These are phyloP conservation scores for Lentinula sp. DNA, from an alignment of 768 basidiomycete genomes.

Conservation along the genomic window DNA sequence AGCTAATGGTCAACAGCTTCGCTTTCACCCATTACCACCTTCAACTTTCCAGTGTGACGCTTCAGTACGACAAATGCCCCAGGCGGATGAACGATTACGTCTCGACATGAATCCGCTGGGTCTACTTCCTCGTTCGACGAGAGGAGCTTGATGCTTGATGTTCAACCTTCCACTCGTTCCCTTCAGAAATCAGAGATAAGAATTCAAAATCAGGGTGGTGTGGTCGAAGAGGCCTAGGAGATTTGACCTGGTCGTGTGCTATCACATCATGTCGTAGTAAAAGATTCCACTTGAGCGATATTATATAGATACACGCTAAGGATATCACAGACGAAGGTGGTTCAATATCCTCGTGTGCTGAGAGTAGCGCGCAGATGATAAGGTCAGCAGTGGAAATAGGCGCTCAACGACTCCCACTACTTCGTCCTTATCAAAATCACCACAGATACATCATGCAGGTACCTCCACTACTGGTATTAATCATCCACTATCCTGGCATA, in stretches of 20 bases:
- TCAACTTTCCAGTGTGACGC: conserved; percentile 68
- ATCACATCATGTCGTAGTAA: no score
- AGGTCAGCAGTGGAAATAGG: no score
- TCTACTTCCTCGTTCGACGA: conserved; percentile 54
- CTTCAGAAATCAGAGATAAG: conserved; percentile 38
- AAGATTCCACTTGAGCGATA: no score
- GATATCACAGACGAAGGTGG: conserved; percentile 68
- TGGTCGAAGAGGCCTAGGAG: conserved; percentile 69
- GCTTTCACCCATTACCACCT: conserved; percentile 51
- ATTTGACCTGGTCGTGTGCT: conserved; percentile 24
- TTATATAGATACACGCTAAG: conserved; percentile 30
- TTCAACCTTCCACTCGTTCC: conserved; percentile 28
- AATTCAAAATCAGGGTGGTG: conserved; percentile 57
- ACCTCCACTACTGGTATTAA: no score
- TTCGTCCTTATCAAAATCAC: no score
- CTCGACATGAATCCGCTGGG: conserved; percentile 65
- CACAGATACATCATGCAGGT: no score
- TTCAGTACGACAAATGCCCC: conserved; percentile 56
- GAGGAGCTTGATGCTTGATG: conserved; percentile 37
- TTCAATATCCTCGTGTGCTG: conserved; percentile 11
- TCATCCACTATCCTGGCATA: no score
- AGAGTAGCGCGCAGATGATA: no score
- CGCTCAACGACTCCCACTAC: no score
- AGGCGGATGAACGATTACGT: conserved; percentile 59
- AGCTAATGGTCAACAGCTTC: conserved; percentile 64